Percentiles rank a stretch among this genome's conserved stretches.
Evolutionary conservation across 768 basidiomycete genomes (phyloP).

Genomic region (Suillus cothurnatus): DNA sequence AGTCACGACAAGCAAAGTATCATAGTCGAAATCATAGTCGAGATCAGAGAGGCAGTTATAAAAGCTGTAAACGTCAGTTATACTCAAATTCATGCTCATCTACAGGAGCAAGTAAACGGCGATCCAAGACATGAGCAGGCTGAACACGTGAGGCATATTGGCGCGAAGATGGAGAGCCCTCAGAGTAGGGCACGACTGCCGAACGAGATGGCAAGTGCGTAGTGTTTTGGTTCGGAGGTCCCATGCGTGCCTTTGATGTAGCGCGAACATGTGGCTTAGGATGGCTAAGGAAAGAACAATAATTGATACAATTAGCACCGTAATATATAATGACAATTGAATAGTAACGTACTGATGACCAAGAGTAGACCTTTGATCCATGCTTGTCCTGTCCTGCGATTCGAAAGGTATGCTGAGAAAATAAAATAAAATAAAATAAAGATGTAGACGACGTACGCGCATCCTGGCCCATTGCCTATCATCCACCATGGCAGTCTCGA

Average conservation of each 20-base stretch:
- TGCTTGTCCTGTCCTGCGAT: no score
- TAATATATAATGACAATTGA: no score
- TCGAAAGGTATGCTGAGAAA: background rate
- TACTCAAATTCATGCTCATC: slow-evolving; percentile 1
- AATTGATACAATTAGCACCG: no score
- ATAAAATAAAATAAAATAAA: background rate
- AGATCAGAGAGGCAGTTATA: background rate
- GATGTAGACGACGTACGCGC: background rate
- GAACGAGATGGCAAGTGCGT: background rate
- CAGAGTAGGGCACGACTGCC: background rate
- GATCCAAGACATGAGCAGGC: background rate
- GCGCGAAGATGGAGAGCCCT: background rate
- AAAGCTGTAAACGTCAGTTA: slow-evolving; percentile 2
- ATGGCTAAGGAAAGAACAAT: background rate
- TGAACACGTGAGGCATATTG: background rate
- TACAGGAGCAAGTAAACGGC: background rate
- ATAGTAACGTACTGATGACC: no score
- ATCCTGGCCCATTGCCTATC: background rate
- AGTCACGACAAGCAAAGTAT: background rate
- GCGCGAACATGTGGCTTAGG: background rate
- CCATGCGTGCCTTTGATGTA: background rate
- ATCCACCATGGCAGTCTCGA: background rate
- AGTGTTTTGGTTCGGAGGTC: slow-evolving; percentile 1
- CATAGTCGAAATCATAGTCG: background rate
- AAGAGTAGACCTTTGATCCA: no score